Evolutionary conservation across 495 filamentous ascomycete genomes (phyloP).

Genomic region (Xanthoparmelia taractica): DNA sequence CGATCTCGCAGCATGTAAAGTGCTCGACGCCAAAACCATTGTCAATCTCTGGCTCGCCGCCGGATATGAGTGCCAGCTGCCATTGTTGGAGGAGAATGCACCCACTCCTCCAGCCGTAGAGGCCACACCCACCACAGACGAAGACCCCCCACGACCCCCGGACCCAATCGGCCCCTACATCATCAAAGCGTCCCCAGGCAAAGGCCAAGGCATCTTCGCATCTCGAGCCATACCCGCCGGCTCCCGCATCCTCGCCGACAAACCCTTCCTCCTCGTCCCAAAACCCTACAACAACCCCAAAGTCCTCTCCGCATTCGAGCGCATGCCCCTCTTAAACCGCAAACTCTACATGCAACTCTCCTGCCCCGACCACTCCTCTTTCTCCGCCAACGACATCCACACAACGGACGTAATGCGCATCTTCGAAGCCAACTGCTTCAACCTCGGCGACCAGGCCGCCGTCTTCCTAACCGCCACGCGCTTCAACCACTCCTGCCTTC

Average conservation of each 20-base stretch:
- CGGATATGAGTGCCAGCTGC: background rate
- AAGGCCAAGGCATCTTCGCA: background rate
- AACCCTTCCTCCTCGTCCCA: background rate
- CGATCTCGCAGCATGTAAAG: background rate
- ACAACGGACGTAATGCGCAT: background rate
- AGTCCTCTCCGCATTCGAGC: background rate
- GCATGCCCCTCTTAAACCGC: background rate
- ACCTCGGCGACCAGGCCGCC: background rate
- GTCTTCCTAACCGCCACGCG: background rate
- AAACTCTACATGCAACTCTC: background rate
- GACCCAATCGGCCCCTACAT: background rate
- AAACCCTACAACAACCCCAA: background rate
- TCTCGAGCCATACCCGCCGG: background rate
- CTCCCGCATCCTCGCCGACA: background rate
- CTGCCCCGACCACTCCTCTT: background rate
- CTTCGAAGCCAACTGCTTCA: constrained; percentile 2
- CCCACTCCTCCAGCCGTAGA: background rate
- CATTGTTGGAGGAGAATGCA: background rate
- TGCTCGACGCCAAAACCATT: background rate
- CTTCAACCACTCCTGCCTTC: background rate
- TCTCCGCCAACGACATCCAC: background rate
- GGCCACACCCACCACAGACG: background rate
- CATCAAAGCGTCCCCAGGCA: background rate
- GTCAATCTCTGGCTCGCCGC: background rate
- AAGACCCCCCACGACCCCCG: background rate